Evolutionary conservation across 106 monocot genomes (phyloP).

Genomic region (Cymbidium sinense): DNA sequence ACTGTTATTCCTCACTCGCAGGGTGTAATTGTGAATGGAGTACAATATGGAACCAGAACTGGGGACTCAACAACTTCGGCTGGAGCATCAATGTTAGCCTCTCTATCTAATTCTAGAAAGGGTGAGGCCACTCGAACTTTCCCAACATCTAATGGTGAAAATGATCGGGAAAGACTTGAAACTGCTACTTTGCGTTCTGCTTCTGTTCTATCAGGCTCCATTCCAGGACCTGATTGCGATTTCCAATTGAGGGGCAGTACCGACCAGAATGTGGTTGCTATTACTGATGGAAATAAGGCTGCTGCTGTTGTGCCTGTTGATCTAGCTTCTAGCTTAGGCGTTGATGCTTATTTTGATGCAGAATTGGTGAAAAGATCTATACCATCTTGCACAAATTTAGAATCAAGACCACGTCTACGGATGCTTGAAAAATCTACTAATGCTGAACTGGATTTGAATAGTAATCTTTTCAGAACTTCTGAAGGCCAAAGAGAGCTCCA

Average conservation of each 20-base stretch:
- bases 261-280: conserved; percentile 25
- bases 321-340: conserved; percentile 26
- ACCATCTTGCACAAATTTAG: conserved; percentile 25
- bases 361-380: conserved; percentile 31
- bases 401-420: conserved; percentile 34
- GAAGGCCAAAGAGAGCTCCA: conserved; percentile 43
- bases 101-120: conserved; percentile 52
- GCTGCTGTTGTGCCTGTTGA: conserved; percentile 18
- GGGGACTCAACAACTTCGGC: conserved; percentile 73
- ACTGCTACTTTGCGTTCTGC: conserved; percentile 22
- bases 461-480: conserved; percentile 31
- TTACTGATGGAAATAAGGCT: conserved; percentile 22
- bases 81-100: conserved; percentile 83
- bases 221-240: conserved; percentile 19
- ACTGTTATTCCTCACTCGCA: conserved; percentile 28
- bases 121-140: conserved; percentile 28
- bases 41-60: conserved; percentile 36
- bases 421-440: conserved; percentile 40
- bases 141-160: conserved; percentile 33
- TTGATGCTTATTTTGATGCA: conserved; percentile 31
- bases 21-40: conserved; percentile 21
- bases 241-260: conserved; percentile 14
- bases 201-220: conserved; percentile 27
- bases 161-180: conserved; percentile 27
- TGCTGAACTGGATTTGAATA: conserved; percentile 50